Evolutionary conservation across 2,329 filamentous ascomycete species (phyloP).

Genomic region (Cercospora canescens): DNA sequence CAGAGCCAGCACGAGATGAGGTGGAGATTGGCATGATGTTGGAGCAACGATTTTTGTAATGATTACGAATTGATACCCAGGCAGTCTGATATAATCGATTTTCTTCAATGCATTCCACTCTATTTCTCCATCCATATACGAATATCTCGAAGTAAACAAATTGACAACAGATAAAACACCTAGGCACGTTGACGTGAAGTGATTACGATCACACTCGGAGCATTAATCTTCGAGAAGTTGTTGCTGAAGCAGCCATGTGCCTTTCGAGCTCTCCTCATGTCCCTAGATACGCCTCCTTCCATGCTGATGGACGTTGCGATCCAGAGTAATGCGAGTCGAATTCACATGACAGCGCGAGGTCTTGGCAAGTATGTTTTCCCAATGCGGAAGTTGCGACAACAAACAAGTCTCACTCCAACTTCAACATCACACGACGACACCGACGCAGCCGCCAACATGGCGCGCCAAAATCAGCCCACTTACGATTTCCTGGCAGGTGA

Average conservation of each 20-base stretch:
- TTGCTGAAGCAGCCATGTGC: too few relatives aligned
- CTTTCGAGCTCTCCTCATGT: too few relatives aligned
- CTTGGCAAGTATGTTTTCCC: not conserved
- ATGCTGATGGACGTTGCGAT: too few relatives aligned
- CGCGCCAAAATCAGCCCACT: constrained; percentile 42
- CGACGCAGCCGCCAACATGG: constrained; percentile 22
- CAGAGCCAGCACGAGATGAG: not conserved
- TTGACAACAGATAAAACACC: not conserved
- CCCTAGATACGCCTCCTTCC: too few relatives aligned
- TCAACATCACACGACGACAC: constrained; percentile 1
- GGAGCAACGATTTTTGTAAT: not conserved
- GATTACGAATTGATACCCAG: constrained; percentile 19
- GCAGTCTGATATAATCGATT: not conserved
- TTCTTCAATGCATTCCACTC: not conserved
- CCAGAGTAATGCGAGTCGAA: not conserved
- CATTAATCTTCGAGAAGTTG: too few relatives aligned
- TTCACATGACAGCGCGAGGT: not conserved
- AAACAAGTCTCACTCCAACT: not conserved
- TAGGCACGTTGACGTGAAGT: too few relatives aligned
- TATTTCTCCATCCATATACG: not conserved
- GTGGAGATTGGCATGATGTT: not conserved
- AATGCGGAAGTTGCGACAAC: constrained; percentile 5
- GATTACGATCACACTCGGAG: too few relatives aligned
- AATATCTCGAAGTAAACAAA: too few relatives aligned
- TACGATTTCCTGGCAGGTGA: constrained; percentile 53